Base-by-base conservation (phyloP, 2,329 filamentous ascomycete genomes). In the Diaporthe sp. region DNA sequence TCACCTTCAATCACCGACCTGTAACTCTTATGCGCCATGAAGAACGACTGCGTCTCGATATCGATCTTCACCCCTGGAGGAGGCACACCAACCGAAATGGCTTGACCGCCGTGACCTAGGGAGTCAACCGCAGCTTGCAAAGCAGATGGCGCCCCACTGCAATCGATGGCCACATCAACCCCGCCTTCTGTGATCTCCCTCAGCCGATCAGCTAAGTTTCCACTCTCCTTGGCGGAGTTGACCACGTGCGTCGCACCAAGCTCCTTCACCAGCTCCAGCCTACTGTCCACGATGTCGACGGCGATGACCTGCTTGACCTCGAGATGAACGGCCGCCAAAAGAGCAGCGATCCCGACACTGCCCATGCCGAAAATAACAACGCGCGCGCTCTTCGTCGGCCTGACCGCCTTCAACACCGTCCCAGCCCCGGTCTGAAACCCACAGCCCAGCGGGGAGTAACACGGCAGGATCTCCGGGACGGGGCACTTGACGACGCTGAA, bases 231-330 rank as follows among this genome's bases (percentile, higher is more conserved):
- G 40, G 68, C 81, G 8, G 82, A 81, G 75, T 85, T 84, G 64
- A 87, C 76, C 0, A 78, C 80, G 40, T 84, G 77, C 17, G 85
- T 87, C 4, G 87, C 87, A 33, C 87, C 87, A 17, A 87, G 80
- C 52, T 82, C 80, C 28, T 78, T 82, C 0, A 87, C 87, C 30
- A 88, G 76, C 33, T 83, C 81, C 17, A 89, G 80, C 28, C 85
- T 82, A 6, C 78, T 77, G 10, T 83, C 79, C 17, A 87, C 81
- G 13, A 87, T 79, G 75, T 89, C 87, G 10, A 88, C 82, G 7
- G 83, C 87, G 13, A 89, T 84, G 68, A 89, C 83, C 61, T 76
- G 78, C 52, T 77, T 77, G 3, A 79, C 80, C 10, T 78, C 78
- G 1, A 79, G 54, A 47, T 80, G 71, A 33, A 81, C 82, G 1